A percentile compares a stretch with the other conserved stretches of the same genome.
Evolutionary conservation across 192 early-diverging fungal species (phyloP).

Genomic region (Entrophospora sp.): DNA sequence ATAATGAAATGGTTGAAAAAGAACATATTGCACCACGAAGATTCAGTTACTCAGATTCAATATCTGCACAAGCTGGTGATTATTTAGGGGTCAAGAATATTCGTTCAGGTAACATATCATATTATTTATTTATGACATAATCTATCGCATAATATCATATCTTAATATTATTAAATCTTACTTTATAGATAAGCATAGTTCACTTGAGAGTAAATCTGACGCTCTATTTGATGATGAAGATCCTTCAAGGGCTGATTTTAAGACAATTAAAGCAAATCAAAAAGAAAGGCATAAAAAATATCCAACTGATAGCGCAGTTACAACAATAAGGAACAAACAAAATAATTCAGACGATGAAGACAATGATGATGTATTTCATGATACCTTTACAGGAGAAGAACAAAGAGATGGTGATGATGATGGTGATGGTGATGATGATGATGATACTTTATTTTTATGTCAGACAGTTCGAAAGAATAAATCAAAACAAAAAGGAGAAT

Average conservation of each 20-base stretch:
- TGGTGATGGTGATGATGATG: conserved; percentile 27
- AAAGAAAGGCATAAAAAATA: conserved; percentile 7
- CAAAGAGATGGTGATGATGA: conserved; percentile 24
- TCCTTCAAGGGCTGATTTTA: not conserved
- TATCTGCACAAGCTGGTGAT: no score
- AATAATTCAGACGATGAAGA: not conserved
- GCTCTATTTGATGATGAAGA: not conserved
- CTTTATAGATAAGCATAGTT: not conserved
- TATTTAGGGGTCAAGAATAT: no score
- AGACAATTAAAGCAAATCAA: not conserved
- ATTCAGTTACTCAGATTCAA: not conserved
- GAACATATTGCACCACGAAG: not conserved
- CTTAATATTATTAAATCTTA: no score
- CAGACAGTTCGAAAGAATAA: conserved; percentile 26
- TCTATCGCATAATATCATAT: no score
- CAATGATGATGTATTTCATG: conserved; percentile 21
- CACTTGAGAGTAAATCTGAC: not conserved
- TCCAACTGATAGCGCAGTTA: conserved; percentile 6
- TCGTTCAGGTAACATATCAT: no score
- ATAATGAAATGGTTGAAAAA: not conserved
- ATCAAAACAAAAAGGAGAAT: conserved; percentile 22
- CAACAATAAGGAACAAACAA: conserved; percentile 11
- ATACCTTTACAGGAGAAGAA: conserved; percentile 9
- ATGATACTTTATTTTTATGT: conserved; percentile 29
- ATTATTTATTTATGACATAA: no score